Base-by-base conservation (phyloP, 169 alveolate species). In the Plasmodium vivax region DNA sequence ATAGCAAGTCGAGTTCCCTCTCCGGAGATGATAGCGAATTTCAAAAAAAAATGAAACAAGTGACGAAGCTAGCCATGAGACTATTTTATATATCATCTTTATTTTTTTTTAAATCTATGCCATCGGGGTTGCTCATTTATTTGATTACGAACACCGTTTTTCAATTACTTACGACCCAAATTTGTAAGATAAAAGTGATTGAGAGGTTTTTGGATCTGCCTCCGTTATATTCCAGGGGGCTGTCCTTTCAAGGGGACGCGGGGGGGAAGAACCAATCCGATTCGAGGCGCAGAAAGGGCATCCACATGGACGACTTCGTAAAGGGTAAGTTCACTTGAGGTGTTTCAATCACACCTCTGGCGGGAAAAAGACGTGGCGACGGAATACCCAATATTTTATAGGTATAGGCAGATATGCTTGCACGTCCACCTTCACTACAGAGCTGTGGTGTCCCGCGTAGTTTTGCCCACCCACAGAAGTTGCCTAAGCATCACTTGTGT, bases 51-150 rank as follows among this genome's bases (percentile, higher is more conserved):
- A 85, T 85, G 38, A 85, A 51, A 74, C 68, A 85, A 47, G 62
- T 75, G 10, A 38, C 93, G 9, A 56, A 62, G 36, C 51, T 85
- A 32, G 93, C 72, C 38, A 85, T 85, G 84, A 85, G 93, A 38
- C 23, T 47, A 73, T 85, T 85, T 43, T 85, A 85, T 85, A 85
- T 85, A 30, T 85, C 93, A 0, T 85, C 93, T 4, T 82, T 54
- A 51, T 73, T 85, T 19, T 85, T 85, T 75, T 85, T 85, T 85
- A 85, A 85, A 41, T 85, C 93, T n/a, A 85, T 85, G 93, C 93
- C 93, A 41, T 73, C 93, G 23, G 93, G 93, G 45, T 51, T 85
- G 75, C 81, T 85, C 81, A 56, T 85, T 16, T 85, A 85, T 74
- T 85, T 85, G 45, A 85, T 85, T 30, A 85, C 93, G 5, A 85